Evolutionary conservation across 441 rosid genomes (phyloP).

Genomic region (Populus hybrid): DNA sequence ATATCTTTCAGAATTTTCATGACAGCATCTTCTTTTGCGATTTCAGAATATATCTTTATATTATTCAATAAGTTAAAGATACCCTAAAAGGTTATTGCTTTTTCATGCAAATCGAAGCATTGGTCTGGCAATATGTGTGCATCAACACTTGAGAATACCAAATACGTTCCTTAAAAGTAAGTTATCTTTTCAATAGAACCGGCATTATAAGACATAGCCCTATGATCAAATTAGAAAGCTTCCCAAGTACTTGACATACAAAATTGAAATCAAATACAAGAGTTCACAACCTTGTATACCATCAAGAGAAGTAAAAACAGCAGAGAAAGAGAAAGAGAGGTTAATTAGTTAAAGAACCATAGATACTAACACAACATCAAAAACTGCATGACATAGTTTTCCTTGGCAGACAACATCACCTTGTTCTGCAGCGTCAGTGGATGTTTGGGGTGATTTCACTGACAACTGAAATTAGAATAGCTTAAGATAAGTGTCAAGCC

Average conservation of each 20-base stretch:
- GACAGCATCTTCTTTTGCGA: neutral
- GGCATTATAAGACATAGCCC: neutral
- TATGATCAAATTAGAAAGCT: neutral
- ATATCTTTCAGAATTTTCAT: neutral
- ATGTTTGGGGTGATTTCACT: constrained; percentile 55
- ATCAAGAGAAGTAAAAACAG: neutral
- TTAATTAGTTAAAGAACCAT: constrained; percentile 32
- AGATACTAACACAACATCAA: constrained; percentile 47
- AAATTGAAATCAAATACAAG: neutral
- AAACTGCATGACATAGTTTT: constrained; percentile 50
- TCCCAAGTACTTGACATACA: neutral
- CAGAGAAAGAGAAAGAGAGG: neutral
- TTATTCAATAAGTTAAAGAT: neutral
- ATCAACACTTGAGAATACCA: neutral
- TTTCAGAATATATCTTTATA: too few relatives aligned
- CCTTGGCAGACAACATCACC: constrained; percentile 76
- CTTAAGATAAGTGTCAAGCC: constrained; percentile 24
- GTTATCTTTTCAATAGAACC: neutral
- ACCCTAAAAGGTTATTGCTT: neutral
- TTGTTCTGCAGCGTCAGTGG: constrained; percentile 83
- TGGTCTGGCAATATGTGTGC: neutral
- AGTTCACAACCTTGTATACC: neutral
- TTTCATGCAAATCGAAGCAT: neutral
- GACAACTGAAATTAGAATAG: constrained; percentile 60
- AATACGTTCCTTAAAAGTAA: neutral